These are phyloP conservation scores for Begonia fuchsioides DNA, from an alignment of 306 rosid genomes.

Conservation along the genomic window DNA sequence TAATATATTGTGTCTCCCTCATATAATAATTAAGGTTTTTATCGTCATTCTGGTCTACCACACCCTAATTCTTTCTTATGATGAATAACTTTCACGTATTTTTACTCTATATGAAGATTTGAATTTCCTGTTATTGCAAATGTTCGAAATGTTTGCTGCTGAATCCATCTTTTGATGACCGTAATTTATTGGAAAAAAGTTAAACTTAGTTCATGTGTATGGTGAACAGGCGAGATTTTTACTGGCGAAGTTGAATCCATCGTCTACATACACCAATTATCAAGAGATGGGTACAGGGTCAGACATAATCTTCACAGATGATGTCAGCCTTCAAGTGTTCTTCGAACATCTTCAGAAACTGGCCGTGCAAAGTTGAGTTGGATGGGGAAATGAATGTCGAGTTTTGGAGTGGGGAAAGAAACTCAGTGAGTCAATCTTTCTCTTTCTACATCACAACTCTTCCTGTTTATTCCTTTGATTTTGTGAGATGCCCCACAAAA, in stretches of 20 bases:
- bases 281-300: slow-evolving; percentile 88
- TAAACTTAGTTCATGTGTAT: no score
- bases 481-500: slow-evolving; percentile 11
- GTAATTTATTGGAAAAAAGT: no score
- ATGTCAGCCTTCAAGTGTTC: slow-evolving; percentile 96
- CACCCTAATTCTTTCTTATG: no score
- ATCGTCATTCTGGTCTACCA: no score
- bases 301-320: slow-evolving; percentile 88
- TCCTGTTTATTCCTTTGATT: slow-evolving; percentile 32
- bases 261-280: slow-evolving; percentile 81
- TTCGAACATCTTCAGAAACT: slow-evolving; percentile 93
- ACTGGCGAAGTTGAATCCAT: slow-evolving; percentile 92
- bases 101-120: no score
- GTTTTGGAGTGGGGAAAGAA: slow-evolving; percentile 18
- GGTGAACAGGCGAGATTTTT: slow-evolving; percentile 72
- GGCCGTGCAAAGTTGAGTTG: slow-evolving; percentile 83
- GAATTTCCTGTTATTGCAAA: no score
- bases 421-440: slow-evolving; percentile 16
- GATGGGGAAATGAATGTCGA: no score
- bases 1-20: no score
- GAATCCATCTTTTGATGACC: no score
- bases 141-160: no score
- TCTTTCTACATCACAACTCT: slow-evolving; percentile 21
- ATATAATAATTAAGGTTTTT: no score
- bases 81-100: no score